Evolutionary conservation across 805 yeast species (phyloP).

Genomic region (Candida anglica): DNA sequence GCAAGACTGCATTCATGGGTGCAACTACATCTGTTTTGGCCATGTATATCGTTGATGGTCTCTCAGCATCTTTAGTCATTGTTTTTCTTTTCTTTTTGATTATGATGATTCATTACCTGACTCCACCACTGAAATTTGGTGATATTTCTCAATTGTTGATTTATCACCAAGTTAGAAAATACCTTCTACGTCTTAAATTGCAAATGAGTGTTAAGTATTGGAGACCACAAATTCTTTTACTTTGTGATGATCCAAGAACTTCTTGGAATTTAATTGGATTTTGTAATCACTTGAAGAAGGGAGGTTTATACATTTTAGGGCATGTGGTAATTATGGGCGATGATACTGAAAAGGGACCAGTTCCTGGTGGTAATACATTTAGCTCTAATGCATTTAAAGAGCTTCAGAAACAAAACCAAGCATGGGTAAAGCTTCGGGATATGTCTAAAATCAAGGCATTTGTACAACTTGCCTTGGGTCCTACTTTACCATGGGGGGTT

Average conservation of each 20-base stretch:
- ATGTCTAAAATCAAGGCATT: constrained; percentile 80
- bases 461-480: constrained; percentile 87
- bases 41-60: constrained; percentile 92
- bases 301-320: constrained; percentile 88
- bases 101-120: constrained; percentile 76
- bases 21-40: constrained; percentile 67
- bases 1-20: constrained; percentile 78
- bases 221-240: constrained; percentile 90
- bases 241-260: constrained; percentile 89
- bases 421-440: constrained; percentile 85
- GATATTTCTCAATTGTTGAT: constrained; percentile 94
- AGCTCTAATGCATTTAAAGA: constrained; percentile 53
- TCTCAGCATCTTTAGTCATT: constrained; percentile 77
- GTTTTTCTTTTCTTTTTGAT: constrained; percentile 63
- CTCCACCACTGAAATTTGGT: constrained; percentile 97
- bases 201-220: constrained; percentile 93
- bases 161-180: constrained; percentile 95
- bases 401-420: constrained; percentile 64
- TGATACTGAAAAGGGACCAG: constrained; percentile 13
- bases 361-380: constrained; percentile 36
- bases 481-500: constrained; percentile 90
- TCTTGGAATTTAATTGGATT: constrained; percentile 89
- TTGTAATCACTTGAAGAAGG: constrained; percentile 92
- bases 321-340: constrained; percentile 74
- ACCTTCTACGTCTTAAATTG: constrained; percentile 72